A percentile compares a stretch with the other conserved stretches of the same genome.
These are phyloP conservation scores for Pichia sp. DNA, from an alignment of 1,139 yeast genomes.

Conservation along the genomic window DNA sequence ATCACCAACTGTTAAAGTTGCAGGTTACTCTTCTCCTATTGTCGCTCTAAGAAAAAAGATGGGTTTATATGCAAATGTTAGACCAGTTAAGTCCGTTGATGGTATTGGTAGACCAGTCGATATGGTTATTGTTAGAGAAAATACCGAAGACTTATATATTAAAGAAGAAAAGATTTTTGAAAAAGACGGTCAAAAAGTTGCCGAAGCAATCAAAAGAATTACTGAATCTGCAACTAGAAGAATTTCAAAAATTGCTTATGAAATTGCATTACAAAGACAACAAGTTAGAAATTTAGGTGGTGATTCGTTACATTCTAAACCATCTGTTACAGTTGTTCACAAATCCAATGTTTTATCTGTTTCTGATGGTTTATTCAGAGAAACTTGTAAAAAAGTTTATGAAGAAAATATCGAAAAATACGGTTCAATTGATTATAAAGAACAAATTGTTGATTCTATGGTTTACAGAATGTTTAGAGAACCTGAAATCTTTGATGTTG, in stretches of 20 bases:
- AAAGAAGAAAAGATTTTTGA: slow-evolving; percentile 81
- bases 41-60: slow-evolving; percentile 93
- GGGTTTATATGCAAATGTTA: slow-evolving; percentile 92
- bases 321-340: slow-evolving; percentile 88
- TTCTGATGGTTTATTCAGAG: slow-evolving; percentile 94
- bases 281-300: slow-evolving; percentile 63
- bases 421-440: slow-evolving; percentile 62
- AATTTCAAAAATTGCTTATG: slow-evolving; percentile 87
- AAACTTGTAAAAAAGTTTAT: slow-evolving; percentile 74
- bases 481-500: slow-evolving; percentile 94
- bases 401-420: slow-evolving; percentile 56
- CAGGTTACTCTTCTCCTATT: slow-evolving; percentile 95
- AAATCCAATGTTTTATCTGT: slow-evolving; percentile 91
- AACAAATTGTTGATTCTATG: slow-evolving; percentile 98
- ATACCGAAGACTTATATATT: slow-evolving; percentile 93
- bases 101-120: slow-evolving; percentile 85
- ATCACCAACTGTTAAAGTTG: slow-evolving; percentile 90
- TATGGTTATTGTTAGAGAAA: slow-evolving; percentile 96
- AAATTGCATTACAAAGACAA: slow-evolving; percentile 89
- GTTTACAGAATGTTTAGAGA: slow-evolving; percentile 98
- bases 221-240: slow-evolving; percentile 78
- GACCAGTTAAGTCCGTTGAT: slow-evolving; percentile 92
- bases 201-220: slow-evolving; percentile 97
- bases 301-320: slow-evolving; percentile 47
- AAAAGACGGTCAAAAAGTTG: slow-evolving; percentile 77